Base-by-base conservation (phyloP, 1,284 basidiomycete species). In the Ganoderma meredithae region DNA sequence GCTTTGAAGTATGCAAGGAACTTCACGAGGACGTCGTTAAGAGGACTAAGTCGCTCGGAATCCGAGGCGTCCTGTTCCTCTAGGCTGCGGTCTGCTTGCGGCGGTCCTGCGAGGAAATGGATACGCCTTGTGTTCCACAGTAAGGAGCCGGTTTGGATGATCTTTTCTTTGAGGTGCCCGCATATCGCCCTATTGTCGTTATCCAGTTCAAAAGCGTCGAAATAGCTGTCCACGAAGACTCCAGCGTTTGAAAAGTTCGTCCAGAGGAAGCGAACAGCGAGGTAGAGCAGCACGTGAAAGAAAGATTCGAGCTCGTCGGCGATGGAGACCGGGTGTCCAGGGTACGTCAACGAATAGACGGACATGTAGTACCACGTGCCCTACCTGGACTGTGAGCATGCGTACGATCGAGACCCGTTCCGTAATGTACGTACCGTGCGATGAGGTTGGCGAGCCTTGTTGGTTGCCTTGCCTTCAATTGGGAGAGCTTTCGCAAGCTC, bases 321-420 rank as follows among this genome's bases (percentile, higher is more conserved):
- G 19, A 71, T 66, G 2, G 27, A 12, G 33, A 64, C 8, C 1
- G 63, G 63, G 1, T 2, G n/a, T 2, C n/a, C 41, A 2, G 43
- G 52, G 8, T 67, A 22, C 5, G 0, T 15, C 17, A 64, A 53
- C 15, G 53, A 36, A 10, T 36, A 36, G 6, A 62, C 66, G 0
- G 71, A 72, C 66, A 66, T 65, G 40, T 61, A 69, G 19, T 66
- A 64, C 68, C 68, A 72, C 7, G 68, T 72, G 31, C 68, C 71
- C 71, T 72, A 40, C 9, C 15, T 39, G 8, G 2, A 31, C 4
- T 13, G 9, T 47, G 10, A 31, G 36, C n/a, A 19, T 19, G 19
- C 1, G 8, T 7, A 19, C 15, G 15, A 8, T 10, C 6, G 15
- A 33, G 15, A 2, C 19, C 1, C 27, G 33, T 22, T 22, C 8